Percentiles rank a stretch among this genome's conserved stretches.
These are phyloP conservation scores for Acacia acuminata DNA, from an alignment of 306 rosid species.

Conservation along the genomic window DNA sequence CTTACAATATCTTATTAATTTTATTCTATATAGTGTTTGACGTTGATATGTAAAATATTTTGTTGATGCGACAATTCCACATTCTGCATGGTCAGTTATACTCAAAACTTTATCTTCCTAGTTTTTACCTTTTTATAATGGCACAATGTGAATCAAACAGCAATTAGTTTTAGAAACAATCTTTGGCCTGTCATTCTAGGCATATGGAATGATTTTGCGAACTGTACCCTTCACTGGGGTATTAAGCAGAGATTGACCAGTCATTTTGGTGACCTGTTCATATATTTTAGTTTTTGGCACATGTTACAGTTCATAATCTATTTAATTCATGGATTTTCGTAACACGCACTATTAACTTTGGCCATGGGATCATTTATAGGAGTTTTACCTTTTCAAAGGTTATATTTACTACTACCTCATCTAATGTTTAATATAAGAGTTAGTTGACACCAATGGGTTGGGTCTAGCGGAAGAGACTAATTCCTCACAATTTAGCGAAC, in stretches of 20 bases:
- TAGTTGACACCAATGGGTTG: no score
- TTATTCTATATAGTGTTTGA: neutral
- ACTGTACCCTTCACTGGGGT: neutral
- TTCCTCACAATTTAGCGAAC: accelerated
- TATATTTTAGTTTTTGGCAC: neutral
- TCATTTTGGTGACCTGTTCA: neutral
- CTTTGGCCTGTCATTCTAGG: neutral
- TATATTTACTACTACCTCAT: neutral
- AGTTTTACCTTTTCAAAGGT: neutral
- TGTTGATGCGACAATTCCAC: neutral
- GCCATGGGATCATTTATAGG: neutral
- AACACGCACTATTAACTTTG: neutral
- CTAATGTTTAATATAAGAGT: no score
- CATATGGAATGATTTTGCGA: neutral
- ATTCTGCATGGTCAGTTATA: neutral
- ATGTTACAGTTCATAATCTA: neutral
- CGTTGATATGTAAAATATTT: neutral
- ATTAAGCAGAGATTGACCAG: neutral
- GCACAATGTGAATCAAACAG: neutral
- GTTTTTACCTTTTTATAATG: neutral
- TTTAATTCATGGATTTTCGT: neutral
- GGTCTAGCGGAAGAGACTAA: accelerated
- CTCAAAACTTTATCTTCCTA: neutral
- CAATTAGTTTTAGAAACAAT: neutral
- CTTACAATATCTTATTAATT: no score